Base-by-base conservation (phyloP, 2,329 filamentous ascomycete genomes). In the Cercospora sesami region DNA sequence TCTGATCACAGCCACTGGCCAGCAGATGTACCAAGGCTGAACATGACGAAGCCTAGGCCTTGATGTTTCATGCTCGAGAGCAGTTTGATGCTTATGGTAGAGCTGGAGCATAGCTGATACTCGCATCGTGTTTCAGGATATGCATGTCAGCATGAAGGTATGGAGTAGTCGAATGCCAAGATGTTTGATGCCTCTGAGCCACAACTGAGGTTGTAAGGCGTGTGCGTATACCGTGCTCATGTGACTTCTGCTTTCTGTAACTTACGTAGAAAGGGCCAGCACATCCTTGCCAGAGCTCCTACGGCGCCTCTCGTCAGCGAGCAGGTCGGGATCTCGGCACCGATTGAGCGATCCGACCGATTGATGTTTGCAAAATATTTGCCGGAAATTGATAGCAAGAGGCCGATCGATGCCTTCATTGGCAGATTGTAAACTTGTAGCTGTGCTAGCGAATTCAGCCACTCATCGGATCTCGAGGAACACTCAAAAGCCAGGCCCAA, bases 131-230 rank as follows among this genome's bases (percentile, higher is more conserved):
- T 66, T 62, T 60, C 31, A 66, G 23, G 45, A 55, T 8, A 28
- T 67, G 59, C 55, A 48, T 57, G 45, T 42, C 18, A 42, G 33
- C 33, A 45, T 58, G 64, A 57, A 16, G 53, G n/a, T 30, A 28
- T 42, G 36, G 39, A 33, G 16, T 28, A 12, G 10, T 51, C 28
- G 18, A 57, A 30, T 31, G 53, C 60, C 60, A 67, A 67, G 64
- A 31, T 10, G 16, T 26, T 18, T 30, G 45, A 57, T 28, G 28
- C 31, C 30, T 57, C 55, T 60, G 57, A 65, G 63, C 63, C 63
- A 65, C 65, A 53, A 21, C 10, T 51, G 53, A 33, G 21, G 31
- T 64, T 63, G 61, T 63, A 16, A 23, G 31, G 61, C 18, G 45
- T 21, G n/a, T 57, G 51, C 51, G 62, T 45, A 57, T 0, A 36